A percentile compares a stretch with the other conserved stretches of the same genome.
phyloP scores from a whole-genome alignment of 176 grass and related monocot genomes.

The Oryza officinalis region DNA sequence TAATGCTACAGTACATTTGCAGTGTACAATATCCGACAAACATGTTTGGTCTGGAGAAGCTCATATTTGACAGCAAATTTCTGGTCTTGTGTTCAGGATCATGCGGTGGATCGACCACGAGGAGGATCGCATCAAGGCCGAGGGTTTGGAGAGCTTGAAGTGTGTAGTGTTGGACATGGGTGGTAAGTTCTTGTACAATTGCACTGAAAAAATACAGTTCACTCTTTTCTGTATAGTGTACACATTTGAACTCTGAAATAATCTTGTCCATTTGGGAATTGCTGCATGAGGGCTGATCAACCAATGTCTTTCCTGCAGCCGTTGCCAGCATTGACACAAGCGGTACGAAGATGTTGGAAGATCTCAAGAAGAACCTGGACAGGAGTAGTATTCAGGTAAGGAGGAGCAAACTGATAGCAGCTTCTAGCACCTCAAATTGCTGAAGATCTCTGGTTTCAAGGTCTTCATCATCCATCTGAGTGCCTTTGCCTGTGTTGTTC shows the following conservation, averaged over 20 bases:
- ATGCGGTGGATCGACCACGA: constrained; percentile 62
- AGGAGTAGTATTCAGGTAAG: constrained; percentile 61
- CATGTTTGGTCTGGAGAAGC: neutral
- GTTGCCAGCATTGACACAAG: constrained; percentile 72
- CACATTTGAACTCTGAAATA: neutral
- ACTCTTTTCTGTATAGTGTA: neutral
- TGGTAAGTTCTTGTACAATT: constrained; percentile 41
- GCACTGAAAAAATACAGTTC: neutral
- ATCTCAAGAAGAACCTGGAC: constrained; percentile 49
- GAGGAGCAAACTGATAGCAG: neutral
- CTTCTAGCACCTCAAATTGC: neutral
- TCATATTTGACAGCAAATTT: neutral
- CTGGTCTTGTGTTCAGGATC: constrained; percentile 45
- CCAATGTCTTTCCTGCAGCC: constrained; percentile 31
- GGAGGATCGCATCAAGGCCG: constrained; percentile 45
- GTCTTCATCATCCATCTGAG: neutral
- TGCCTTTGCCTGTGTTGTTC: neutral
- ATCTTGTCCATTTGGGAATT: neutral
- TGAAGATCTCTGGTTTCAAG: neutral
- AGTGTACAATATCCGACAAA: neutral
- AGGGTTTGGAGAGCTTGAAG: constrained; percentile 29
- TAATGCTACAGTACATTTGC: neutral
- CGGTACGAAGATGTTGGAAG: constrained; percentile 69
- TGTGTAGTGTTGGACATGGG: constrained; percentile 74
- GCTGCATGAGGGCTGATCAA: neutral